Evolutionary conservation across 2,329 filamentous ascomycete species (phyloP), one percentile per base, ranked within the genome.

Genomic region (Coleophoma cylindrospora): DNA sequence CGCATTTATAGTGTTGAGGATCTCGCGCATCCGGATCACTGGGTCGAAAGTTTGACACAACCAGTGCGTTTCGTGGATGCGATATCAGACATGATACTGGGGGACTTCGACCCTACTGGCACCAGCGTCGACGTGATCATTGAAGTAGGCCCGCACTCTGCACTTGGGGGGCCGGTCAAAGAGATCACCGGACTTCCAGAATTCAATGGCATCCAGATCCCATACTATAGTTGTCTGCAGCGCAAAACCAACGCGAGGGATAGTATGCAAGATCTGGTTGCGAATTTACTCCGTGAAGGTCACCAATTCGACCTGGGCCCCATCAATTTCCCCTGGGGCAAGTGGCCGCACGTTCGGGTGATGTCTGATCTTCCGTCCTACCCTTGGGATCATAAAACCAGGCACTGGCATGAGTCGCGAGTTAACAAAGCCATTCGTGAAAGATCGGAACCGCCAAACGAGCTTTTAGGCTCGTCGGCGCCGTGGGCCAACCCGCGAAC

Each of bases 321-420:
- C 3, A 27, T 51, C 10, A 47, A 49, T 12, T 43, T 43, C 15
- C 45, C 33, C 4, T 47, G 21, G 9, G 14, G 40, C 15, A 19
- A 80, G 3, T 19, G 19, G 19, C 57, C 65, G 1, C 68, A 76
- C 48, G 58, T 81, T 10, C 77, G 9, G 22, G 40, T 47, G 15
- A n/a, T 80, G 3, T 57, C 65, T 1, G 68, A 77, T 48, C 58
- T 81, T 11, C 77, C 77, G 2, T 64, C 69, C 0, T 81, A 81
- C 50, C 68, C 73, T 1, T 81, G 75, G 74, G 75, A 80, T 22
- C 77, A 79, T 50, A 61, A 63, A 14, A 72, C 68, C 21, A 62
- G 57, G 0, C 77, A 76, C 58, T 80, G 77, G 77, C 67, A 73
- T 49, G 77, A 81, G 52, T 75, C 74, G 1, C 70, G 74, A 41